phyloP scores from a whole-genome alignment of 495 filamentous ascomycete genomes.

The Lepidopterella palustris region DNA sequence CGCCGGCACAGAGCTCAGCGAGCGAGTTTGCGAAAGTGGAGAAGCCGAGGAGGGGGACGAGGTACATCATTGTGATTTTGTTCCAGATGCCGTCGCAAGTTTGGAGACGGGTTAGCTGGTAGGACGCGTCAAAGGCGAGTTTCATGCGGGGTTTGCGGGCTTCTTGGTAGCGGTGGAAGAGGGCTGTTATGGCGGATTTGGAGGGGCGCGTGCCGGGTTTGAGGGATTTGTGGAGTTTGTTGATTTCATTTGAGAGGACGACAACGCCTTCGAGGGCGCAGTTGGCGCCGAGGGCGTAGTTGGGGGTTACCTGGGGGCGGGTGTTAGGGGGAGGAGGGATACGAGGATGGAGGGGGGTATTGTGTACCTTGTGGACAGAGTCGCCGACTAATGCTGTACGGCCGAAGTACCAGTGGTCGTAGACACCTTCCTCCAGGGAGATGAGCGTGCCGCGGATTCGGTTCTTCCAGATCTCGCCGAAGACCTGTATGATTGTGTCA shows the following conservation, averaged over 20 bases:
- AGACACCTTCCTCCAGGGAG: conserved; percentile 12
- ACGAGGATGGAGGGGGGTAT: neutral
- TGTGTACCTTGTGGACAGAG: conserved; percentile 13
- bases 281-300: neutral
- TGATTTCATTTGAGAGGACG: neutral
- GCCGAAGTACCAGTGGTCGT: conserved; percentile 14
- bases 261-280: neutral
- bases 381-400: conserved; percentile 10
- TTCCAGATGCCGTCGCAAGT: no score
- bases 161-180: no score
- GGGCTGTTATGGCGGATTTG: no score
- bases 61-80: no score
- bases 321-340: neutral
- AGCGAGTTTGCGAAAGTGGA: no score
- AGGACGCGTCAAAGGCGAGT: no score
- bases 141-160: no score
- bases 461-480: neutral
- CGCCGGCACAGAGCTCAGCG: no score
- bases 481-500: neutral
- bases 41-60: no score
- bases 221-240: no score
- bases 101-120: no score
- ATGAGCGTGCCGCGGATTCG: neutral
- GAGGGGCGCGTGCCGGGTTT: no score
- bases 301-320: neutral